phyloP scores from a whole-genome alignment of 306 rosid genomes.

The Vicia faba region DNA sequence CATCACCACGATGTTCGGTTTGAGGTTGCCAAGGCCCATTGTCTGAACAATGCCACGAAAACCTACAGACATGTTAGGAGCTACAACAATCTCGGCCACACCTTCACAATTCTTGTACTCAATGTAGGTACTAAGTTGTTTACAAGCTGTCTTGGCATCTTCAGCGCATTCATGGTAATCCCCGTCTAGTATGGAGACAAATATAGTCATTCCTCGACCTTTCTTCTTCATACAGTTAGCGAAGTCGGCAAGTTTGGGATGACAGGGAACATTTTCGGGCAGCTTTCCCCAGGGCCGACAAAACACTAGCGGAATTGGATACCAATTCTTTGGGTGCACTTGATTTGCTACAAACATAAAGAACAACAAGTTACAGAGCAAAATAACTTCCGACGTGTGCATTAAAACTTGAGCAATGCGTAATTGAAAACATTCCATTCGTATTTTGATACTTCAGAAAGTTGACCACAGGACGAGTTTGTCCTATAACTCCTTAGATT shows the following conservation, averaged over 20 bases:
- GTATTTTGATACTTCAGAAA: slow-evolving; percentile 7
- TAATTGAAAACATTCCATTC: neutral
- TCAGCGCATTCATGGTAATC: slow-evolving; percentile 95
- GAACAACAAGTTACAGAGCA: slow-evolving; percentile 25
- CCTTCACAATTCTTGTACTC: slow-evolving; percentile 99
- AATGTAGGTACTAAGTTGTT: slow-evolving; percentile 86
- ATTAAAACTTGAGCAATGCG: neutral
- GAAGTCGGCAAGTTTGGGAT: slow-evolving; percentile 98
- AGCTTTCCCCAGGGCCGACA: slow-evolving; percentile 99
- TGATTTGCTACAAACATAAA: slow-evolving; percentile 72
- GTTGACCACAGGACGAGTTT: slow-evolving; percentile 8
- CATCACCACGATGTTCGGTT: slow-evolving; percentile 98
- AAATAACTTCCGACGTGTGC: slow-evolving; percentile 11
- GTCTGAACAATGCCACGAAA: slow-evolving; percentile 95
- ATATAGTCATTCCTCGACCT: slow-evolving; percentile 98
- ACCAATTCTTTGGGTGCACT: slow-evolving; percentile 99
- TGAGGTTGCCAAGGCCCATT: slow-evolving; percentile 99
- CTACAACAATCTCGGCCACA: slow-evolving; percentile 97
- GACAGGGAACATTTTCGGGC: slow-evolving; percentile 99
- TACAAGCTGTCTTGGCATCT: slow-evolving; percentile 91
- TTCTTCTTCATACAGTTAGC: slow-evolving; percentile 99
- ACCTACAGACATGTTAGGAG: slow-evolving; percentile 92
- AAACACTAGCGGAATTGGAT: slow-evolving; percentile 91
- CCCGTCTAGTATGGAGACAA: slow-evolving; percentile 91
- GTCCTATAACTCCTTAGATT: slow-evolving; percentile 5